phyloP scores from a whole-genome alignment of 2,329 filamentous ascomycete genomes.

The Helminthosporium solani region DNA sequence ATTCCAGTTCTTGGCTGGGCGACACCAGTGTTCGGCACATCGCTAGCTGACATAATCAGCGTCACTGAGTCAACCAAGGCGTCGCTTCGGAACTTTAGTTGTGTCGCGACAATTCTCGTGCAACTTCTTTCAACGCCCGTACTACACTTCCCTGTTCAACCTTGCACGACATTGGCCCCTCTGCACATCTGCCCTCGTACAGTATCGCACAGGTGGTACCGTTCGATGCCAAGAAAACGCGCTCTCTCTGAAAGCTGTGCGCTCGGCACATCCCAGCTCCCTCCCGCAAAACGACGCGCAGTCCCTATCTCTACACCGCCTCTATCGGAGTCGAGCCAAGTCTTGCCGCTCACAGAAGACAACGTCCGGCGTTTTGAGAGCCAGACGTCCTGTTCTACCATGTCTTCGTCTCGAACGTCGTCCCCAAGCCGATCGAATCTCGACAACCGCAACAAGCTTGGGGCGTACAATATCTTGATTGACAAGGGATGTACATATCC shows the following conservation, averaged over 20 bases:
- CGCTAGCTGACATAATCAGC: no score
- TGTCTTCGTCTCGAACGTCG: not conserved
- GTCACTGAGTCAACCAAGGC: no score
- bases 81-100: no score
- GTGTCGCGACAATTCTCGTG: no score
- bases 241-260: not conserved
- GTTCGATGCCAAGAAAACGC: slow-evolving; percentile 1
- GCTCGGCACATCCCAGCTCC: not conserved
- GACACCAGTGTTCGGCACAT: no score
- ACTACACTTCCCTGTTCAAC: no score
- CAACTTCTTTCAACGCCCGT: no score
- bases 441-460: slow-evolving; percentile 1
- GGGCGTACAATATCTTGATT: slow-evolving; percentile 1
- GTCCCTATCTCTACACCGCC: not conserved
- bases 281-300: not conserved
- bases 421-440: not conserved
- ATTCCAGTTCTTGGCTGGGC: no score
- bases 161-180: no score
- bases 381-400: no score
- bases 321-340: not conserved
- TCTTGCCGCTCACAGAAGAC: not conserved
- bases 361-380: not conserved
- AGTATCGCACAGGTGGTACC: no score
- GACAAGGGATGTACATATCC: not conserved
- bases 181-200: no score